phyloP scores from a whole-genome alignment of 2,329 filamentous ascomycete genomes.

The Trichoderma breve region DNA sequence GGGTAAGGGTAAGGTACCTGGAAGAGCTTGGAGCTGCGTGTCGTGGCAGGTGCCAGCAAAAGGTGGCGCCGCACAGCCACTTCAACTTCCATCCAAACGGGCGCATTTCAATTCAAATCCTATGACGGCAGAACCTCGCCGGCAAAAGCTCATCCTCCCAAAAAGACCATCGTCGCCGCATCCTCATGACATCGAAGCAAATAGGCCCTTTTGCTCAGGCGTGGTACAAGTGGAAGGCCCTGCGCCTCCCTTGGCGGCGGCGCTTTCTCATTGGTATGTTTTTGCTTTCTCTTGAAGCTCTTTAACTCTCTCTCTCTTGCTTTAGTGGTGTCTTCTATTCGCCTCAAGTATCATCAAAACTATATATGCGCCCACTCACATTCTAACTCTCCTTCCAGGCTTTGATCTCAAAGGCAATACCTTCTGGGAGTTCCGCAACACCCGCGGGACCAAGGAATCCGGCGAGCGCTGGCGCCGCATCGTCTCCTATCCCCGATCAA shows the following conservation, averaged over 20 bases:
- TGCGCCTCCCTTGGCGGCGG: conserved; percentile 63
- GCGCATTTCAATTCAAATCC: neutral
- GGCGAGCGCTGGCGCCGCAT: conserved; percentile 58
- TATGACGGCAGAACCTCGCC: conserved; percentile 7
- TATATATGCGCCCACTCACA: neutral
- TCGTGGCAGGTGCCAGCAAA: neutral
- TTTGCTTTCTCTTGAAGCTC: neutral
- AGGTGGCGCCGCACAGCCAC: neutral
- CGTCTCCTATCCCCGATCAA: conserved; percentile 55
- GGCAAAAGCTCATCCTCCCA: neutral
- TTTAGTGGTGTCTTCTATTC: neutral
- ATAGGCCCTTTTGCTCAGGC: conserved; percentile 39
- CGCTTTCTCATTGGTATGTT: conserved; percentile 58
- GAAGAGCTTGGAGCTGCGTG: neutral
- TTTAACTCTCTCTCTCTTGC: neutral
- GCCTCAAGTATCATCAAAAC: neutral
- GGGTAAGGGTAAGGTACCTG: neutral
- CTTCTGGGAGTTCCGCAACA: conserved; percentile 65
- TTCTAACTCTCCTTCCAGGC: conserved; percentile 41
- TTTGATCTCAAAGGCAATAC: conserved; percentile 65
- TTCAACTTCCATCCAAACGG: neutral
- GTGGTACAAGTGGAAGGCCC: conserved; percentile 62
- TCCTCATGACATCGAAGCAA: conserved; percentile 37
- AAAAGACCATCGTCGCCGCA: neutral
- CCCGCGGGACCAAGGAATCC: conserved; percentile 34